A percentile compares a stretch with the other conserved stretches of the same genome.
Conservation (phyloP, 768 basidiomycete genomes). For the Dioszegia aurantiaca region DNA sequence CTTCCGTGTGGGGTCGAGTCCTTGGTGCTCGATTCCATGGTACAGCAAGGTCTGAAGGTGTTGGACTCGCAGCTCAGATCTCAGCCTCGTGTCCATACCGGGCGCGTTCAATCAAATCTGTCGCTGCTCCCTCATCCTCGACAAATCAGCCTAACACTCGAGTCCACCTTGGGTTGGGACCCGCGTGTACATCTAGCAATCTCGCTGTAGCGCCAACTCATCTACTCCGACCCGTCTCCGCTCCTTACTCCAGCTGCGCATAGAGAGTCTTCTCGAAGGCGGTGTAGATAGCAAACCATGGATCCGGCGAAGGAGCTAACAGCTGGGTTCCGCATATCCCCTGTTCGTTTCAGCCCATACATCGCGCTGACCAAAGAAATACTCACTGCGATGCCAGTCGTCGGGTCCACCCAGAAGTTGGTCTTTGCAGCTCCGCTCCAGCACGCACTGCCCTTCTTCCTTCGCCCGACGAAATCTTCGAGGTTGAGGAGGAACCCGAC, state of each 20-base stretch:
- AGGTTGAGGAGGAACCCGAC: constrained; percentile 30
- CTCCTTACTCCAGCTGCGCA: constrained; percentile 15
- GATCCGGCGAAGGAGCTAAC: constrained; percentile 20
- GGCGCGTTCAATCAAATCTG: too few relatives aligned
- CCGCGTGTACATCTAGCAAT: too few relatives aligned
- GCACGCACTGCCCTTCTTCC: constrained; percentile 34
- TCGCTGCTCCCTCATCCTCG: too few relatives aligned
- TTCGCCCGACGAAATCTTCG: constrained; percentile 21
- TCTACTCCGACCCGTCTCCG: neutral
- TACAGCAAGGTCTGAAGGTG: too few relatives aligned
- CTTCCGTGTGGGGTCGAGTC: too few relatives aligned
- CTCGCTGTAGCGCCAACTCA: neutral
- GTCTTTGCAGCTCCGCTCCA: constrained; percentile 37
- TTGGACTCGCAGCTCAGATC: too few relatives aligned
- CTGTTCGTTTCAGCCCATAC: constrained; percentile 8
- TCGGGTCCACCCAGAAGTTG: constrained; percentile 39
- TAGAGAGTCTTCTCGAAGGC: constrained; percentile 23
- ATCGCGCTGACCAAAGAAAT: neutral
- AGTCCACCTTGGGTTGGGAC: too few relatives aligned
- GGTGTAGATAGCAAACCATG: constrained; percentile 19
- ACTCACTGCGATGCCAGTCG: constrained; percentile 39
- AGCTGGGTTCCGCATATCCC: constrained; percentile 27
- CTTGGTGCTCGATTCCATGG: too few relatives aligned
- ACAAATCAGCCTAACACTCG: too few relatives aligned
- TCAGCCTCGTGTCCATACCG: too few relatives aligned